These are phyloP conservation scores for Astrephomene gubernaculifera DNA, from an alignment of 139 green algal genomes.

Conservation along the genomic window DNA sequence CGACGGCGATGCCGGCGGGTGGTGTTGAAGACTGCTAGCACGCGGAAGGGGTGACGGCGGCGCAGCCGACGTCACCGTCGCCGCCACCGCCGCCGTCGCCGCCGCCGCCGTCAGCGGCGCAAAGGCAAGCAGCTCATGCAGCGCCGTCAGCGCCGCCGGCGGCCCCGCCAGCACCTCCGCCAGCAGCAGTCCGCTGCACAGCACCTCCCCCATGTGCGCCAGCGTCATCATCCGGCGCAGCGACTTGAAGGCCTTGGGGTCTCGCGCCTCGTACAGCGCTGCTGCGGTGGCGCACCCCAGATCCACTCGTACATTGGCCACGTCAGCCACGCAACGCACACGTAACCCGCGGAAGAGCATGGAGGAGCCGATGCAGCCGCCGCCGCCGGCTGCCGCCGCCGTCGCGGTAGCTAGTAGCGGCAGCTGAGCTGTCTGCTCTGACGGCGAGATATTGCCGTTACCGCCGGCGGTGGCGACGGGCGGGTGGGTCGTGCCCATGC, in stretches of 20 bases:
- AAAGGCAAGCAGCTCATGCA: slow-evolving; percentile 36
- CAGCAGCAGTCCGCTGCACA: slow-evolving; percentile 25
- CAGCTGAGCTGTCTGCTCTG: too few species aligned
- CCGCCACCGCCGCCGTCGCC: not conserved
- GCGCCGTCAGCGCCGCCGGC: slow-evolving; percentile 21
- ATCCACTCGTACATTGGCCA: slow-evolving; percentile 14
- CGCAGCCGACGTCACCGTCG: not conserved
- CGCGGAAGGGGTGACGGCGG: not conserved
- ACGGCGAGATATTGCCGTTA: too few species aligned
- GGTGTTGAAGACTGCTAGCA: not conserved
- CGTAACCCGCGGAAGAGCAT: slow-evolving; percentile 17
- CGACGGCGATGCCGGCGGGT: not conserved
- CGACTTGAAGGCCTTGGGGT: slow-evolving; percentile 38
- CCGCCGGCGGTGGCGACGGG: too few species aligned
- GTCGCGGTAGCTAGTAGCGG: too few species aligned
- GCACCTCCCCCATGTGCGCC: slow-evolving; percentile 30
- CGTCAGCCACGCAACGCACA: slow-evolving; percentile 32
- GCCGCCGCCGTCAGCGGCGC: not conserved
- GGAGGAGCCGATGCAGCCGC: not conserved
- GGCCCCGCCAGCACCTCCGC: slow-evolving; percentile 31
- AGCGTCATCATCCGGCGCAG: slow-evolving; percentile 23
- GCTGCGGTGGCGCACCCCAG: slow-evolving; percentile 33
- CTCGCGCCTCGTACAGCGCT: slow-evolving; percentile 23
- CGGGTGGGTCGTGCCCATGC: too few species aligned
- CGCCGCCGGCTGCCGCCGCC: not conserved